These are phyloP conservation scores for Chaetomium sp. DNA, from an alignment of 2,329 filamentous ascomycete genomes.

Conservation along the genomic window DNA sequence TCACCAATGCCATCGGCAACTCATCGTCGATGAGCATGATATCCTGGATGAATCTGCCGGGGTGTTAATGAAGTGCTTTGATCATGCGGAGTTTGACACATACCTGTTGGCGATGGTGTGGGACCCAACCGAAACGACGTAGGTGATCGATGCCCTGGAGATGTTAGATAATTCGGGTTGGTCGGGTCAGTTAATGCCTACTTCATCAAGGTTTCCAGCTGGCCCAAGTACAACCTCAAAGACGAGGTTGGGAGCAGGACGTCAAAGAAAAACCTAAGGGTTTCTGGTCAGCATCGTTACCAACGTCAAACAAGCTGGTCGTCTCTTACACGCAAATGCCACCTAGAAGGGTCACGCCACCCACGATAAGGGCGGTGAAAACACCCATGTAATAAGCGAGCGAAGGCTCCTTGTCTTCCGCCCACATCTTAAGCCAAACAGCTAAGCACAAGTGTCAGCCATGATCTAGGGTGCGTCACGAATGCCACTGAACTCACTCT, in stretches of 20 bases:
- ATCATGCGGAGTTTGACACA: background rate
- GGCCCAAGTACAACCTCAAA: slow-evolving; percentile 17
- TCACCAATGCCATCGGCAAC: slow-evolving; percentile 90
- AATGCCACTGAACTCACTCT: slow-evolving; percentile 10
- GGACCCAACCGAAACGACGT: slow-evolving; percentile 20
- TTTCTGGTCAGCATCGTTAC: background rate
- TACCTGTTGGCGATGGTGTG: slow-evolving; percentile 24
- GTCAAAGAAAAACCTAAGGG: slow-evolving; percentile 18
- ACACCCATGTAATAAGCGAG: slow-evolving; percentile 21
- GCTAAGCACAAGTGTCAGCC: background rate
- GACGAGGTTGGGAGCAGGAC: slow-evolving; percentile 14
- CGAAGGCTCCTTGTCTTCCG: slow-evolving; percentile 4
- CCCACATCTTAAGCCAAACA: slow-evolving; percentile 26
- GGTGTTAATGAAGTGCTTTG: background rate
- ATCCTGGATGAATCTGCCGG: slow-evolving; percentile 19
- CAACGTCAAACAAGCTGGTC: no score
- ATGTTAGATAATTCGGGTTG: background rate
- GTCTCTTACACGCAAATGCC: slow-evolving; percentile 18
- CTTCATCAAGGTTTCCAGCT: slow-evolving; percentile 20
- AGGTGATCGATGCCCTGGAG: slow-evolving; percentile 16
- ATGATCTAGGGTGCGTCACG: background rate
- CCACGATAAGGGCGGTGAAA: slow-evolving; percentile 21
- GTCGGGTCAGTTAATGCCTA: background rate
- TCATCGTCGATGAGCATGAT: slow-evolving; percentile 95
- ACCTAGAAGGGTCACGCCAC: slow-evolving; percentile 17